Evolutionary conservation across 2,329 filamentous ascomycete species (phyloP).

Genomic region (Metarhizium anisopliae): DNA sequence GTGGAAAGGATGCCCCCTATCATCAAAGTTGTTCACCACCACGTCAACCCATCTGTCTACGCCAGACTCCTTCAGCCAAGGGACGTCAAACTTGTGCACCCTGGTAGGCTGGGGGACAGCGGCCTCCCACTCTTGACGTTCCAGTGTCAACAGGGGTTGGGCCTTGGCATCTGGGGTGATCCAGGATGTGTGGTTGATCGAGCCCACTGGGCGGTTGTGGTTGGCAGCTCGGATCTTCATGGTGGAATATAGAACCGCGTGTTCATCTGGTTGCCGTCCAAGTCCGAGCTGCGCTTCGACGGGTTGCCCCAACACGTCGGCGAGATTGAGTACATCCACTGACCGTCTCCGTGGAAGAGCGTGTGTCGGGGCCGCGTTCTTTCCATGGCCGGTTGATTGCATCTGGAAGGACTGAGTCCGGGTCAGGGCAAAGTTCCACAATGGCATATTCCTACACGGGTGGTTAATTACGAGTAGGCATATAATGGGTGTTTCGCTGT

Average conservation of each 20-base stretch:
- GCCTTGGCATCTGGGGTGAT: slow-evolving; percentile 3
- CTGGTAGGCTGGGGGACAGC: slow-evolving; percentile 9
- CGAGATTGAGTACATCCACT: slow-evolving; percentile 1
- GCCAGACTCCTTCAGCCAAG: slow-evolving; percentile 9
- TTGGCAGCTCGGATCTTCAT: slow-evolving; percentile 11
- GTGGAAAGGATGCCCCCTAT: slow-evolving; percentile 40
- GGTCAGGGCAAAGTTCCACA: slow-evolving; percentile 12
- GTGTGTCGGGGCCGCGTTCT: background rate
- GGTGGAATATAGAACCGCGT: slow-evolving; percentile 12
- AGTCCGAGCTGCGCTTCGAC: background rate
- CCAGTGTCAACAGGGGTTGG: slow-evolving; percentile 10
- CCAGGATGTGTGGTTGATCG: slow-evolving; percentile 15
- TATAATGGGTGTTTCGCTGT: no score
- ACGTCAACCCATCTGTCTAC: slow-evolving; percentile 33
- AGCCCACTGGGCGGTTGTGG: slow-evolving; percentile 13
- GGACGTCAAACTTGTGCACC: slow-evolving; percentile 9
- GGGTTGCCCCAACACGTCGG: background rate
- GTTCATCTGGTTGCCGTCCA: slow-evolving; percentile 4
- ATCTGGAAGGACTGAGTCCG: slow-evolving; percentile 12
- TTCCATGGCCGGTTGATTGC: background rate
- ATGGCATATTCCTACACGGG: slow-evolving; percentile 11
- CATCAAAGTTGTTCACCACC: slow-evolving; percentile 41
- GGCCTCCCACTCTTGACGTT: slow-evolving; percentile 7
- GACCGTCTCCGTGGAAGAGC: background rate
- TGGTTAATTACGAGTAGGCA: background rate